Percentiles rank a stretch among this genome's conserved stretches.
Conservation (phyloP, 352 stramenopile species). For the Globisporangium echinulatum region DNA sequence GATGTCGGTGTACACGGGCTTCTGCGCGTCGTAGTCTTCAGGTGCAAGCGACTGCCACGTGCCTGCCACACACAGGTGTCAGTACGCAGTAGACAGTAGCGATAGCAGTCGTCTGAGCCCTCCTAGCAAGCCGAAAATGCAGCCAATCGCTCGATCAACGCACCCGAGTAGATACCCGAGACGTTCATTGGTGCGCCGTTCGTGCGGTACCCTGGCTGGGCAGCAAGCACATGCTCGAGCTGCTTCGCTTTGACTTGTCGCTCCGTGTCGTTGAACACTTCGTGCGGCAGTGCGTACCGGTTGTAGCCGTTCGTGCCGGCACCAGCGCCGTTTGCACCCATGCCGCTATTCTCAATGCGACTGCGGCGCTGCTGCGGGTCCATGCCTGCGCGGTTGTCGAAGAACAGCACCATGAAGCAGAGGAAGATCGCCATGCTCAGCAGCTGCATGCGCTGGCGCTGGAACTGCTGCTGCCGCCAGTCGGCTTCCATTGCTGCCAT, state of each 20-base stretch:
- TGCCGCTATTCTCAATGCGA: slow-evolving; percentile 9
- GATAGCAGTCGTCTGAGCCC: no score
- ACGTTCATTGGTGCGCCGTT: slow-evolving; percentile 45
- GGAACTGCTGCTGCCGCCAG: slow-evolving; percentile 81
- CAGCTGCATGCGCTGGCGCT: slow-evolving; percentile 84
- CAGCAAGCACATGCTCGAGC: slow-evolving; percentile 41
- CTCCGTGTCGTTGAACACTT: slow-evolving; percentile 62
- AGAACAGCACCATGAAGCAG: slow-evolving; percentile 84
- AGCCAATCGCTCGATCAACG: background rate
- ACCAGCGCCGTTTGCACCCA: slow-evolving; percentile 9
- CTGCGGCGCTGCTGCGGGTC: slow-evolving; percentile 17
- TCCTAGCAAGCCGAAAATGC: no score
- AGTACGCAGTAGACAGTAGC: background rate
- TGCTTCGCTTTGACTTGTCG: slow-evolving; percentile 37
- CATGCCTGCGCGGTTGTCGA: slow-evolving; percentile 65
- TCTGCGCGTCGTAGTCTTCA: slow-evolving; percentile 54
- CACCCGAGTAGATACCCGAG: slow-evolving; percentile 75
- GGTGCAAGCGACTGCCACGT: slow-evolving; percentile 52
- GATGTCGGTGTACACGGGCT: slow-evolving; percentile 54
- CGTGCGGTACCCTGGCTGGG: slow-evolving; percentile 39
- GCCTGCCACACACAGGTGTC: slow-evolving; percentile 14
- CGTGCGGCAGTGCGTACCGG: slow-evolving; percentile 34
- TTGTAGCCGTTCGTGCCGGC: slow-evolving; percentile 16
- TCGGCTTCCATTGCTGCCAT: slow-evolving; percentile 67
- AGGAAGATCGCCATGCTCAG: slow-evolving; percentile 85